These are phyloP conservation scores for Ziziphus jujuba DNA, from an alignment of 306 rosid genomes.

Conservation along the genomic window DNA sequence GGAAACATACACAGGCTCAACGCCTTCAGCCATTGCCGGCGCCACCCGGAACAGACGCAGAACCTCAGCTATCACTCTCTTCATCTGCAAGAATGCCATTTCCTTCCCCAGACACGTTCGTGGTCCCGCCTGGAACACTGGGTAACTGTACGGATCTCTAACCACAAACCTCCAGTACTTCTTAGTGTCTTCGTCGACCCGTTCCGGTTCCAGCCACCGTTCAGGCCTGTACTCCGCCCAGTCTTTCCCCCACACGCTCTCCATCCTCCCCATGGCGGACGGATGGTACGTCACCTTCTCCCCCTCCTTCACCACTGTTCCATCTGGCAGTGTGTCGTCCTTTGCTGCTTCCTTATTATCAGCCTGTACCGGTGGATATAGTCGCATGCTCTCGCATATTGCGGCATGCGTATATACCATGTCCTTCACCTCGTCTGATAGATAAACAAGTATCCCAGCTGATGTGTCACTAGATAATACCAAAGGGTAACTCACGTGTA, in stretches of 20 bases:
- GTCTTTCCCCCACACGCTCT: conserved; percentile 61
- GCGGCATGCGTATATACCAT: conserved; percentile 71
- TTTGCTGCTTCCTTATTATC: conserved; percentile 32
- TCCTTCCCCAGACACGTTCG: conserved; percentile 74
- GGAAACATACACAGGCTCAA: conserved; percentile 37
- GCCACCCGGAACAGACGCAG: conserved; percentile 51
- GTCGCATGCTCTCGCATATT: conserved; percentile 67
- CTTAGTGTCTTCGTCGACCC: background rate
- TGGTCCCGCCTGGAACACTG: conserved; percentile 86
- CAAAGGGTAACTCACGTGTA: too few relatives aligned
- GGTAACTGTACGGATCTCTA: conserved; percentile 48
- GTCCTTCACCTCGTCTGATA: conserved; percentile 49
- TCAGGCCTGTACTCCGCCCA: conserved; percentile 65
- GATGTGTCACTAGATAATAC: too few relatives aligned
- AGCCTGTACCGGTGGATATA: conserved; percentile 59
- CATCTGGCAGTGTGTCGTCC: conserved; percentile 65
- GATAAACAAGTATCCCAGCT: background rate
- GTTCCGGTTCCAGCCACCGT: conserved; percentile 54
- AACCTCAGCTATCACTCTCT: conserved; percentile 53
- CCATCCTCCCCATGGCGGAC: conserved; percentile 62
- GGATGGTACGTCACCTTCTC: conserved; percentile 48
- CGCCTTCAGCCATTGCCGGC: conserved; percentile 24
- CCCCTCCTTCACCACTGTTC: conserved; percentile 63
- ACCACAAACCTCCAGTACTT: conserved; percentile 57
- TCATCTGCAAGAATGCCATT: conserved; percentile 91